phyloP scores from a whole-genome alignment of 108 stramenopile genomes.

The Skeletonema costatum region DNA sequence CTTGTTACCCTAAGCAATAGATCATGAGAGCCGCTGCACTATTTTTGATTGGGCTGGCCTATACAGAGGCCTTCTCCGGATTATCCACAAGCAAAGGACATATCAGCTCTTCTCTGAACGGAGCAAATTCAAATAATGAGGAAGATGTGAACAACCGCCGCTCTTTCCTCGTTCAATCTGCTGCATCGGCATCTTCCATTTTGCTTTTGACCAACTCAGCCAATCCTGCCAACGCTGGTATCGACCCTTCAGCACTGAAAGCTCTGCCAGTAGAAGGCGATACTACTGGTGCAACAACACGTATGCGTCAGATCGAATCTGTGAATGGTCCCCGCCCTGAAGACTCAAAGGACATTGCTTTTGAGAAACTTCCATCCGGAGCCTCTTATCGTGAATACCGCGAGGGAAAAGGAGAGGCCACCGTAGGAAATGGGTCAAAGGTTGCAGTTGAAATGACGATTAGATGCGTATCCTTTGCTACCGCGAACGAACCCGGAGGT shows the following conservation, averaged over 20 bases:
- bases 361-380: constrained; percentile 57
- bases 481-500: constrained; percentile 75
- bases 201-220: background rate
- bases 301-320: constrained; percentile 61
- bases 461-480: constrained; percentile 71
- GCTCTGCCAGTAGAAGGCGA: constrained; percentile 63
- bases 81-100: background rate
- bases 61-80: background rate
- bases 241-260: constrained; percentile 62
- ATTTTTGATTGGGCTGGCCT: background rate
- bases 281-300: constrained; percentile 48
- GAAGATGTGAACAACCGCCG: background rate
- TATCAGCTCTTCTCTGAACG: background rate
- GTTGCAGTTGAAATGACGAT: constrained; percentile 82
- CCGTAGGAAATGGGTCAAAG: constrained; percentile 58
- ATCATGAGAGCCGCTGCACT: background rate
- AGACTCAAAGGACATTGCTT: constrained; percentile 59
- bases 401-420: constrained; percentile 63
- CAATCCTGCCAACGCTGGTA: constrained; percentile 54
- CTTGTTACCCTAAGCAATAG: too few relatives aligned
- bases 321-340: constrained; percentile 59
- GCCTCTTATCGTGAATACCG: constrained; percentile 71
- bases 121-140: background rate
- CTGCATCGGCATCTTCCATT: constrained; percentile 4
- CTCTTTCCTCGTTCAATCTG: constrained; percentile 5